Conservation (phyloP, 768 basidiomycete species). For the Daedalea quercina region DNA sequence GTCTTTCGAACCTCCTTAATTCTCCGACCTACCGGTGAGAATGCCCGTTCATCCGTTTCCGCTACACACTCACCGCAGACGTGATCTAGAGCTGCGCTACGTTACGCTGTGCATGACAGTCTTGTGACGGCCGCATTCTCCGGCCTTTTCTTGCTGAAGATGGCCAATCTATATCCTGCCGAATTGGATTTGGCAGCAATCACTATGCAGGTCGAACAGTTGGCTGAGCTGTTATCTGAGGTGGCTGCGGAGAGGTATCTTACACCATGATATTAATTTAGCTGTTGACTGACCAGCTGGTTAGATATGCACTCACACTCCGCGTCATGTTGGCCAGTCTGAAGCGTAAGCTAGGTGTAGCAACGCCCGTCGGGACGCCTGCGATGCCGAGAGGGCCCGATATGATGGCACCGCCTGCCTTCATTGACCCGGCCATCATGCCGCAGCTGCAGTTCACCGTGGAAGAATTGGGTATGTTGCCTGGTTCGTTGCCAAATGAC, state of each 20-base stretch:
- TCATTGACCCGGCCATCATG: conserved; percentile 42
- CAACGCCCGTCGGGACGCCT: conserved; percentile 19
- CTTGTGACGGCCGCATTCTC: conserved; percentile 90
- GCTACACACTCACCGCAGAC: not conserved
- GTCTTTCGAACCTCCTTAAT: conserved; percentile 77
- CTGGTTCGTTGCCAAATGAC: conserved; percentile 34
- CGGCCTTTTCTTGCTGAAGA: conserved; percentile 86
- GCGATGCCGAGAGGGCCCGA: conserved; percentile 21
- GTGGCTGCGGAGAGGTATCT: conserved; percentile 83
- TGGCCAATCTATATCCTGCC: conserved; percentile 87
- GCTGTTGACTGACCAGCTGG: not conserved
- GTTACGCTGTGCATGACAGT: conserved; percentile 90
- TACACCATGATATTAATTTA: not conserved
- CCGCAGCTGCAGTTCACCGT: conserved; percentile 59
- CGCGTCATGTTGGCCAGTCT: conserved; percentile 92
- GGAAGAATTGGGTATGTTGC: conserved; percentile 77
- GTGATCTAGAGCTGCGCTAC: conserved; percentile 63
- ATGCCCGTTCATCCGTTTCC: not conserved
- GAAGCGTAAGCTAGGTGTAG: conserved; percentile 76
- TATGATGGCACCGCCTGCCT: conserved; percentile 49
- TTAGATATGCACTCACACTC: conserved; percentile 81
- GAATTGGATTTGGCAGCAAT: conserved; percentile 76
- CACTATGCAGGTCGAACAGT: conserved; percentile 80
- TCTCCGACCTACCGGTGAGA: conserved; percentile 74
- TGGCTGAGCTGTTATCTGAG: conserved; percentile 85